A percentile compares a stretch with the other conserved stretches of the same genome.
Evolutionary conservation across 306 rosid species (phyloP).

Genomic region (Castanea crenata): DNA sequence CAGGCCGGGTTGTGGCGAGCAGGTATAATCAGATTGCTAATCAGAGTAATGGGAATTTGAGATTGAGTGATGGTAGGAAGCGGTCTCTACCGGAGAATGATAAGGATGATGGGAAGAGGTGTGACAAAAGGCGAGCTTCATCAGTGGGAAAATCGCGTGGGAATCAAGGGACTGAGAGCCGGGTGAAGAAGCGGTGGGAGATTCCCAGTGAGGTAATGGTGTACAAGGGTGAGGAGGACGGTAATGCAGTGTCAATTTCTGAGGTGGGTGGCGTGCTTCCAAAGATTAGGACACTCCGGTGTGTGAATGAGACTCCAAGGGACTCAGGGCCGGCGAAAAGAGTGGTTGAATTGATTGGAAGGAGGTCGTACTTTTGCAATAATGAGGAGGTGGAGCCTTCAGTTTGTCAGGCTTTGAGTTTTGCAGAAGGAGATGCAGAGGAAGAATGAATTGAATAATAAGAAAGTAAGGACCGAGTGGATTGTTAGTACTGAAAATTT

Average conservation of each 20-base stretch:
- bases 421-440: constrained; percentile 46
- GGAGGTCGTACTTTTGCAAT: constrained; percentile 41
- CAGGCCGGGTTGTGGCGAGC: constrained; percentile 81
- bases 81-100: constrained; percentile 68
- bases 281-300: constrained; percentile 49
- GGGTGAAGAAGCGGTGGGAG: constrained; percentile 68
- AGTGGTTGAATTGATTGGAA: constrained; percentile 59
- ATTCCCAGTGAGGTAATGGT: constrained; percentile 42
- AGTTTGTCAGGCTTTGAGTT: constrained; percentile 60
- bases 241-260: constrained; percentile 3
- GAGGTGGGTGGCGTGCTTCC: constrained; percentile 46
- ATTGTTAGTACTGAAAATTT: constrained; percentile 13
- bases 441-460: constrained; percentile 22
- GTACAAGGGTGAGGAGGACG: constrained; percentile 26
- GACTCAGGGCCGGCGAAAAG: constrained; percentile 85
- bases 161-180: constrained; percentile 38
- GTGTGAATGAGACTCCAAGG: constrained; percentile 58
- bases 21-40: constrained; percentile 49
- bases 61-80: constrained; percentile 51
- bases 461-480: not conserved
- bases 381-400: constrained; percentile 31
- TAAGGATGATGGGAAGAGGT: constrained; percentile 39
- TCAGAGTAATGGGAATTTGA: constrained; percentile 21
- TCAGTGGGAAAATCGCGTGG: constrained; percentile 32
- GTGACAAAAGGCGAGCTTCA: constrained; percentile 49